These are phyloP conservation scores for Colletotrichum sp. DNA, from an alignment of 2,329 filamentous ascomycete genomes.

Conservation along the genomic window DNA sequence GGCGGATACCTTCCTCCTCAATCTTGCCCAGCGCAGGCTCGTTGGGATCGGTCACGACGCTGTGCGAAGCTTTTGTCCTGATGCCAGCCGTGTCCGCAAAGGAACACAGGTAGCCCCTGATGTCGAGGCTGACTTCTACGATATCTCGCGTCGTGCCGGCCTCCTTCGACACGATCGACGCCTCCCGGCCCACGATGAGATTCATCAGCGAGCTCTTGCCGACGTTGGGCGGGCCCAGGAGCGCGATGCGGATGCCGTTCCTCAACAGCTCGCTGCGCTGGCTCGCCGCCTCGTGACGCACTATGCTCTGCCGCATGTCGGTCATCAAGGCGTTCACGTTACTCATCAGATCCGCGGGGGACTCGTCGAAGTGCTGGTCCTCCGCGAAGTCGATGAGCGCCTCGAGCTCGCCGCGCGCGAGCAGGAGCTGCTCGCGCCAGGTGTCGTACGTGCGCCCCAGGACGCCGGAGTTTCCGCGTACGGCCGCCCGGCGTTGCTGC, in stretches of 20 bases:
- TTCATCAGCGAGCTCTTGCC: conserved; percentile 97
- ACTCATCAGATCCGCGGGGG: conserved; percentile 71
- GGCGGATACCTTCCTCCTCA: conserved; percentile 88
- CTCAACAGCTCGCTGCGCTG: conserved; percentile 83
- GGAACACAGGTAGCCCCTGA: conserved; percentile 89
- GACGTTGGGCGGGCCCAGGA: conserved; percentile 90
- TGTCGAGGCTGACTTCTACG: conserved; percentile 87
- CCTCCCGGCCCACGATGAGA: conserved; percentile 85
- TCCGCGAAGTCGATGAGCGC: conserved; percentile 97
- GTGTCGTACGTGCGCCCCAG: conserved; percentile 79
- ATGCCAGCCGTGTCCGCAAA: conserved; percentile 95
- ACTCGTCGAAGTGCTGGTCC: conserved; percentile 96
- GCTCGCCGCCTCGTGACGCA: conserved; percentile 75
- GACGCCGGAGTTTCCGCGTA: conserved; percentile 74
- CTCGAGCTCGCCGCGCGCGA: conserved; percentile 89
- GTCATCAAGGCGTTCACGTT: conserved; percentile 72
- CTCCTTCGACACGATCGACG: conserved; percentile 92
- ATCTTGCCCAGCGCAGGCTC: conserved; percentile 66
- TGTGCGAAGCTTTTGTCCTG: conserved; percentile 47
- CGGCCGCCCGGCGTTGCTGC: conserved; percentile 86
- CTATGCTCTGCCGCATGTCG: conserved; percentile 66
- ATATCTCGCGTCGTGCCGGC: conserved; percentile 94
- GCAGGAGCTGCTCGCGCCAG: conserved; percentile 80
- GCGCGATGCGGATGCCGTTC: conserved; percentile 82
- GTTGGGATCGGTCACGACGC: conserved; percentile 17